Evolutionary conservation across 2,329 filamentous ascomycete genomes (phyloP).

Genomic region (Sclerotiophoma versabilis): DNA sequence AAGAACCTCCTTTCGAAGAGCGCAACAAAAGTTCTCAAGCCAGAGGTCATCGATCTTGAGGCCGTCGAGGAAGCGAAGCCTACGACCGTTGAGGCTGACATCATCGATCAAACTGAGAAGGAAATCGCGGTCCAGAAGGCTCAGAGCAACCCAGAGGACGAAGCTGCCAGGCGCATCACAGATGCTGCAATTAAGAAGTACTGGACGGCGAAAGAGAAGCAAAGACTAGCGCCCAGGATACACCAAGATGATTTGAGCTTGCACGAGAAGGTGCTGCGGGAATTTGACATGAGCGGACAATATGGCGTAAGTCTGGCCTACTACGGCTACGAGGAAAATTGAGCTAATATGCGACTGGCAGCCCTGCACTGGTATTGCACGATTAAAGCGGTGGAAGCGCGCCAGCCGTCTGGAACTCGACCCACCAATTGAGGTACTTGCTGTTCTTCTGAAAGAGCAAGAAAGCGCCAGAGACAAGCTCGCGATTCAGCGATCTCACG

Average conservation of each 20-base stretch:
- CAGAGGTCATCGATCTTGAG: slow-evolving; percentile 32
- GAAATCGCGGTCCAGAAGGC: slow-evolving; percentile 38
- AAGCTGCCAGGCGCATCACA: slow-evolving; percentile 69
- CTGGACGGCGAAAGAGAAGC: slow-evolving; percentile 75
- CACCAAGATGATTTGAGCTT: slow-evolving; percentile 77
- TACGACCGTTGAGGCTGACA: slow-evolving; percentile 50
- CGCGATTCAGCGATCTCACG: slow-evolving; percentile 71
- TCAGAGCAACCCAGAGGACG: slow-evolving; percentile 52
- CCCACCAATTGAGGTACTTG: slow-evolving; percentile 88
- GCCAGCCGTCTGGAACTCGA: slow-evolving; percentile 82
- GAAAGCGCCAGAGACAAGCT: slow-evolving; percentile 56
- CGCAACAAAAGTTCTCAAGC: slow-evolving; percentile 36
- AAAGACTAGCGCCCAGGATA: slow-evolving; percentile 72
- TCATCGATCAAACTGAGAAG: slow-evolving; percentile 48
- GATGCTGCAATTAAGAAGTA: slow-evolving; percentile 76
- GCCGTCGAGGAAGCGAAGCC: slow-evolving; percentile 35
- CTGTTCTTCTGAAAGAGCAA: slow-evolving; percentile 79
- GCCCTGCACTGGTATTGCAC: slow-evolving; percentile 86
- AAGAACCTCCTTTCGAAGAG: slow-evolving; percentile 49
- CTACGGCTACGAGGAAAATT: not conserved
- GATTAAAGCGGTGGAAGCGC: slow-evolving; percentile 85
- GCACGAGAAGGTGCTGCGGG: slow-evolving; percentile 85
- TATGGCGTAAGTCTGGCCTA: slow-evolving; percentile 75
- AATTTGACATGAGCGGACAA: slow-evolving; percentile 91
- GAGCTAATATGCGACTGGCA: slow-evolving; percentile 48